These are phyloP conservation scores for Coelastrella sp. DNA, from an alignment of 139 green algal genomes.

Conservation along the genomic window DNA sequence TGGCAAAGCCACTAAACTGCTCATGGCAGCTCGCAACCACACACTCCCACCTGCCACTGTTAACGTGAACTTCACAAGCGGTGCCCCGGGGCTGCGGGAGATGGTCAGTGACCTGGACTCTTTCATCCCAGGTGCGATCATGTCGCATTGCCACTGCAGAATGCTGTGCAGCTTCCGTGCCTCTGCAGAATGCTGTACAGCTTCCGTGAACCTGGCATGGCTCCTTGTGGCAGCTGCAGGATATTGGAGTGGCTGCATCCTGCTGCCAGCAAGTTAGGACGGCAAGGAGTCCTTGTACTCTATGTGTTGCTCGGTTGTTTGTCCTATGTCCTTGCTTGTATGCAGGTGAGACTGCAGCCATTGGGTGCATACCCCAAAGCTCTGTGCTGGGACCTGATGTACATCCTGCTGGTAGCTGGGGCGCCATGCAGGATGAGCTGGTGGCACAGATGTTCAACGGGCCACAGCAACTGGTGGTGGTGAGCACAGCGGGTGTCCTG, in stretches of 20 bases:
- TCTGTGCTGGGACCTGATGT: conserved; percentile 32
- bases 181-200: no score
- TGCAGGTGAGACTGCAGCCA: conserved; percentile 62
- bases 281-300: no score
- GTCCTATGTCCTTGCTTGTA: no score
- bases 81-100: conserved; percentile 74
- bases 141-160: conserved; percentile 3
- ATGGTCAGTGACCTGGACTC: conserved; percentile 77
- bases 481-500: conserved; percentile 84
- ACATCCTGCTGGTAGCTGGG: conserved; percentile 19
- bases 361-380: conserved; percentile 46
- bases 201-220: no score
- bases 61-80: conserved; percentile 26
- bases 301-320: no score
- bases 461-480: conserved; percentile 76
- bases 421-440: conserved; percentile 69
- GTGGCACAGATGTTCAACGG: conserved; percentile 72
- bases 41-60: conserved; percentile 64
- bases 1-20: conserved; percentile 64
- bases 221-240: no score
- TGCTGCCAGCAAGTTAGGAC: no score
- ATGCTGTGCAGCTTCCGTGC: not conserved
- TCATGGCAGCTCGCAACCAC: conserved; percentile 67
- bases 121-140: conserved; percentile 74
- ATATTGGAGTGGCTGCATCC: no score